Base-by-base conservation (phyloP, 1,284 basidiomycete genomes). In the Chondrostereum purpureum region DNA sequence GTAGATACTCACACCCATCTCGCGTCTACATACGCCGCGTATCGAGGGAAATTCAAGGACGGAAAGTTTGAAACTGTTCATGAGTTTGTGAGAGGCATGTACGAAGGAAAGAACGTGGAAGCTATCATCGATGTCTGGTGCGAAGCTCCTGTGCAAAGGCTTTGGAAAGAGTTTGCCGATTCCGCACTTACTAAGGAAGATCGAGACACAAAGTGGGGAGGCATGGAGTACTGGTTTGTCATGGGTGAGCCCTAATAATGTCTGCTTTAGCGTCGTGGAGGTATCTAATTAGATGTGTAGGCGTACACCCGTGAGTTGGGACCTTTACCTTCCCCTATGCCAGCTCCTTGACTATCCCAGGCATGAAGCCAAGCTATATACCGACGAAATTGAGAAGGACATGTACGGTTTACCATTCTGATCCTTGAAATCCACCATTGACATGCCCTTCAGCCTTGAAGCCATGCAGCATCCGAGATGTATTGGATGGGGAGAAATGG, bases 401-500 rank as follows among this genome's bases (percentile, higher is more conserved):
- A 80, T 89, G 83, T 81, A 46, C 41, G 81, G 67, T 31, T 6
- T 1, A 4, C n/a, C 44, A 16, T 27, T 40, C 49, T 17, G 4
- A 44, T 39, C 3, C 23, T 39, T 44, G n/a, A 10, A 13, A 12
- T 36, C 38, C 11, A 17, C 46, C 31, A 43, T 43, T n/a, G 22
- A 6, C 16, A 42, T 36, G n/a, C 21, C 17, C 19, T 39, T 14
- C 56, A 88, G 85, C 31, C 50, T 87, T 44, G 76, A 81, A 54
- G 88, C 88, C 2, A 86, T 89, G 78, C 46, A 66, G 0, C 87
- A 90, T 54, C 83, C 84, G 2, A 77, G 83, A 8, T 89, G 86
- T 52, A 86, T 90, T 4, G 84, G 84, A 5, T 88, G 83, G 82
- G 88, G 88, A 0, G 88, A 91, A 57, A 90, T 89, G 44, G 88